Evolutionary conservation across 2,329 filamentous ascomycete species (phyloP), one percentile per base, ranked within the genome.

Genomic region (Cadophora luteo-olivacea): DNA sequence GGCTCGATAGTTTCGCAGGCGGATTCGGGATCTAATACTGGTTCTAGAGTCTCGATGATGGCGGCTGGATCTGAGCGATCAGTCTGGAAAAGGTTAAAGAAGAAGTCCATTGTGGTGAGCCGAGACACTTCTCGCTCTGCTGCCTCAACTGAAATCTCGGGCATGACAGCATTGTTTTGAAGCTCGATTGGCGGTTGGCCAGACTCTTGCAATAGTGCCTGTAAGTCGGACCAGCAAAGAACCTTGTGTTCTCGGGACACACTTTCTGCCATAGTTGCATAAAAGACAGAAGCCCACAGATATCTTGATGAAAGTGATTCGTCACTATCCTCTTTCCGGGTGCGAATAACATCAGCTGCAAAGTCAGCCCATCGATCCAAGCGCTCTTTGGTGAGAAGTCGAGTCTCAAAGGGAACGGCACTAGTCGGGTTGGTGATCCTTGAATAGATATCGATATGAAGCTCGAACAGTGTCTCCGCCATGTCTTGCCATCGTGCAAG

Each of bases 101-200:
- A 98, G 79, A 98, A 98, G 77, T 97, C 95, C 87, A 97, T 96
- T 0, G 95, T 98, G 16, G 93, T 97, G 41, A 98, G 85, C 75
- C 94, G 94, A 14, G 93, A 95, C 32, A 97, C 91, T 77, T 99
- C 95, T 65, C 93, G 90, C 71, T 98, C 94, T 8, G 96, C 90
- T 0, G 93, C 92, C n/a, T 87, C 85, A 1, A 89, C 81, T 0
- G 95, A 97, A 61, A 99, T 87, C 70, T 96, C 92, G 0, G 93
- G 89, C 90, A 99, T 97, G 24, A 94, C 87, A 1, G 89, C 87
- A 76, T 97, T 98, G 78, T 99, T 98, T 4, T 91, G 87, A 0
- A 98, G 83, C 41, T 85, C 82, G 14, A 92, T 86, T 0, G 83
- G 80, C 33, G 82, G 81, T n/a, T 81, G 81, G 16, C 80, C 82